A percentile compares a stretch with the other conserved stretches of the same genome.
Conservation (phyloP, 129 eudicot genomes). For the Flaveria bidentis region DNA sequence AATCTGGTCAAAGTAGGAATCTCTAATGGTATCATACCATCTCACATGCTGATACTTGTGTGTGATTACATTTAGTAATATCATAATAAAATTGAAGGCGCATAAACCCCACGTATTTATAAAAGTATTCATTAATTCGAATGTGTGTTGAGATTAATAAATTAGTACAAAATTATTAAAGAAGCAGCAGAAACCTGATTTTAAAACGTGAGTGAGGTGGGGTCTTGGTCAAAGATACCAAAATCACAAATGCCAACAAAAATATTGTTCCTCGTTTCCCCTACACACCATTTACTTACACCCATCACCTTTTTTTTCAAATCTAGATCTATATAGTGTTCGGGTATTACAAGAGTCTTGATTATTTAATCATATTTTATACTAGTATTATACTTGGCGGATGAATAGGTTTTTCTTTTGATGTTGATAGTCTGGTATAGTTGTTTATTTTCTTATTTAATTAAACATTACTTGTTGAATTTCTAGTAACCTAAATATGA, state of each 20-base stretch:
- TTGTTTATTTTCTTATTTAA: too few relatives aligned
- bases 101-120: background rate
- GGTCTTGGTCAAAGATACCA: conserved; percentile 27
- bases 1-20: conserved; percentile 5
- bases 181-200: too few relatives aligned
- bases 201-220: background rate
- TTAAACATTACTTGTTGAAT: too few relatives aligned
- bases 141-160: background rate
- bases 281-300: background rate
- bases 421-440: too few relatives aligned
- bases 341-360: too few relatives aligned
- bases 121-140: background rate
- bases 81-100: background rate
- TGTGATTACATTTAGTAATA: background rate
- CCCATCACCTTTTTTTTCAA: background rate
- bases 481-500: too few relatives aligned
- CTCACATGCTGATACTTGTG: background rate
- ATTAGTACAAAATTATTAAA: background rate
- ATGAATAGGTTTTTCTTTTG: too few relatives aligned
- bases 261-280: conserved; percentile 13
- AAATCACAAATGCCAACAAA: conserved; percentile 27
- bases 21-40: background rate
- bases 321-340: too few relatives aligned
- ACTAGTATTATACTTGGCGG: too few relatives aligned
- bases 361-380: too few relatives aligned